Percentiles rank a stretch among this genome's conserved stretches.
Conservation (phyloP, 2,329 filamentous ascomycete genomes). For the Ophiostoma montium region DNA sequence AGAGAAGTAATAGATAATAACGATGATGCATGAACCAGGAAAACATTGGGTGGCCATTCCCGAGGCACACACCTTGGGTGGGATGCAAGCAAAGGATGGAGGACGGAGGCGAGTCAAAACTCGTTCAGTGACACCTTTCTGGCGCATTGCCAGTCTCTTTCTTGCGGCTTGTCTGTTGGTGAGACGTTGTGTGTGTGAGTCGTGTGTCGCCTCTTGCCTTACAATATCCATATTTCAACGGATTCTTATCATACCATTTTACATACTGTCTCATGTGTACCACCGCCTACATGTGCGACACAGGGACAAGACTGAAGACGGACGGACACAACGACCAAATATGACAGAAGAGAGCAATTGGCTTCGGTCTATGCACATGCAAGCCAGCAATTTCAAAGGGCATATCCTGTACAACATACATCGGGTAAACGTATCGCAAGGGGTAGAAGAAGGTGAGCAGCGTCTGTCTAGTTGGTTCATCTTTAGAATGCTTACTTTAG, state of each 20-base stretch:
- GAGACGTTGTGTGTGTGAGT: not conserved
- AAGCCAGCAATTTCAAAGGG: not conserved
- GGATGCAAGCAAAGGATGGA: too few relatives aligned
- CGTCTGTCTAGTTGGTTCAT: not conserved
- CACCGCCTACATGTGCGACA: not conserved
- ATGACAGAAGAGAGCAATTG: not conserved
- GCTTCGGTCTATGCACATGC: not conserved
- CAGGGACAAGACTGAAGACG: not conserved
- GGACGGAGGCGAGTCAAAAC: too few relatives aligned
- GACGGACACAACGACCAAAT: not conserved
- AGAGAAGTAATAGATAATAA: too few relatives aligned
- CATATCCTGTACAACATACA: not conserved
- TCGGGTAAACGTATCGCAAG: not conserved
- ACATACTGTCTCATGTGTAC: not conserved
- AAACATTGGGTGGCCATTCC: too few relatives aligned
- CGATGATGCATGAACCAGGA: too few relatives aligned
- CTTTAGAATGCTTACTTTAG: not conserved
- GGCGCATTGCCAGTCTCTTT: not conserved
- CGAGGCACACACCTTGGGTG: too few relatives aligned
- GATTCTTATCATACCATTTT: not conserved
- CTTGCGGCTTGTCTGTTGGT: not conserved
- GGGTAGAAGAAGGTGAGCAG: not conserved
- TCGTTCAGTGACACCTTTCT: too few relatives aligned
- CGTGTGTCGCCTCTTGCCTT: not conserved
- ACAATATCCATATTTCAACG: not conserved